Conservation (phyloP, 1,139 yeast genomes). For the Kluyveromyces sp. region DNA sequence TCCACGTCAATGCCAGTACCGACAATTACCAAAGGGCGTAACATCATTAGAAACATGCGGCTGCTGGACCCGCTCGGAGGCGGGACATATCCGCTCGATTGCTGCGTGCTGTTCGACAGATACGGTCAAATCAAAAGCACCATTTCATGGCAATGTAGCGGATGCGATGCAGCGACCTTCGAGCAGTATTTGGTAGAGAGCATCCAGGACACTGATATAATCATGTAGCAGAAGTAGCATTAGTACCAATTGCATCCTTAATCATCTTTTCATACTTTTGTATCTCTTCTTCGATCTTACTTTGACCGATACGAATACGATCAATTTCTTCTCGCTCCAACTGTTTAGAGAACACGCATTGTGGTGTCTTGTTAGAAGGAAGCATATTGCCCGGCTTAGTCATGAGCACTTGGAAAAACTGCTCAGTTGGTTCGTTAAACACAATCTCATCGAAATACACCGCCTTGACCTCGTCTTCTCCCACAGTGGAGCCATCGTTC, state of each 20-base stretch:
- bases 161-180: conserved; percentile 15
- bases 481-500: conserved; percentile 14
- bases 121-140: conserved; percentile 17
- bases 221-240: background rate
- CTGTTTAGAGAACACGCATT: conserved; percentile 41
- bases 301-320: conserved; percentile 58
- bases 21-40: conserved; percentile 13
- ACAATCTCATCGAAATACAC: conserved; percentile 84
- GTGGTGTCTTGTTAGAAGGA: conserved; percentile 49
- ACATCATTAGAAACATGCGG: conserved; percentile 26
- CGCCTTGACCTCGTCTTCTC: conserved; percentile 47
- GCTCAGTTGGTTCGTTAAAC: conserved; percentile 92
- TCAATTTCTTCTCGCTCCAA: conserved; percentile 75
- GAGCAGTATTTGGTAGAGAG: conserved; percentile 19
- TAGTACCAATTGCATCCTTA: conserved; percentile 37
- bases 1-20: background rate
- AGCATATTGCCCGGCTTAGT: conserved; percentile 65
- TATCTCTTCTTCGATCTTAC: conserved; percentile 52
- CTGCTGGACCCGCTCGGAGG: conserved; percentile 42
- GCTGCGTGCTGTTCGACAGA: conserved; percentile 31
- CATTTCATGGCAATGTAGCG: conserved; percentile 11
- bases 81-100: conserved; percentile 39
- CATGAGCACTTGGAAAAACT: conserved; percentile 66
- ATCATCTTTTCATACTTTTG: conserved; percentile 46
- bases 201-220: conserved; percentile 22